These are phyloP conservation scores for Penicillium steckii DNA, from an alignment of 495 filamentous ascomycete species.

Conservation along the genomic window DNA sequence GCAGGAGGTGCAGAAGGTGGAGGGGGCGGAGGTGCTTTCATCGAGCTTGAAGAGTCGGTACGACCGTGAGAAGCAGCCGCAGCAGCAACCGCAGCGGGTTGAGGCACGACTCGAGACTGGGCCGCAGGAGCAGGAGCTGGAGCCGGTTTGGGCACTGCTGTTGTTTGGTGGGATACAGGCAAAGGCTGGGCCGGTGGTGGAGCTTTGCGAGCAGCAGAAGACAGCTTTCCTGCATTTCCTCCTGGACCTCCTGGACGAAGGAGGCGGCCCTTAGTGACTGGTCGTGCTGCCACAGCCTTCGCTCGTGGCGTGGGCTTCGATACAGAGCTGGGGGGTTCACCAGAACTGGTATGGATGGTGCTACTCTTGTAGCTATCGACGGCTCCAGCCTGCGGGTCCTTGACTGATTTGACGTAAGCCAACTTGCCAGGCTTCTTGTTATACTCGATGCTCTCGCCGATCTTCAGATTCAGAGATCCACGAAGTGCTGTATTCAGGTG, in stretches of 20 bases:
- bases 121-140: slow-evolving; percentile 4
- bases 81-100: slow-evolving; percentile 44
- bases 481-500: slow-evolving; percentile 75
- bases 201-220: slow-evolving; percentile 46
- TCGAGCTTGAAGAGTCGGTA: slow-evolving; percentile 51
- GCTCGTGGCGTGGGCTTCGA: slow-evolving; percentile 83
- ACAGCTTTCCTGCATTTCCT: slow-evolving; percentile 71
- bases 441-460: slow-evolving; percentile 82
- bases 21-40: slow-evolving; percentile 67
- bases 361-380: slow-evolving; percentile 93
- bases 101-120: slow-evolving; percentile 34
- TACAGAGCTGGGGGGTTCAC: slow-evolving; percentile 79
- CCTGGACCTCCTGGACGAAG: slow-evolving; percentile 86
- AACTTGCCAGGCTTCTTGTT: slow-evolving; percentile 98
- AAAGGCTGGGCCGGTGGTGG: slow-evolving; percentile 31
- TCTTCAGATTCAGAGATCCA: slow-evolving; percentile 77
- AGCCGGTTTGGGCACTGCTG: neutral
- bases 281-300: slow-evolving; percentile 79
- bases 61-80: slow-evolving; percentile 50
- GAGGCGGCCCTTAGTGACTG: slow-evolving; percentile 85
- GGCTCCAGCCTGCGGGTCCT: slow-evolving; percentile 69
- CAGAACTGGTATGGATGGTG: slow-evolving; percentile 79
- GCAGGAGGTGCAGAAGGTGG: slow-evolving; percentile 64
- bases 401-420: slow-evolving; percentile 80
- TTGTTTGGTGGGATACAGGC: slow-evolving; percentile 5